Percentiles rank a stretch among this genome's conserved stretches.
Evolutionary conservation across 169 alveolate genomes (phyloP).

Genomic region (Toxoplasma gondii): DNA sequence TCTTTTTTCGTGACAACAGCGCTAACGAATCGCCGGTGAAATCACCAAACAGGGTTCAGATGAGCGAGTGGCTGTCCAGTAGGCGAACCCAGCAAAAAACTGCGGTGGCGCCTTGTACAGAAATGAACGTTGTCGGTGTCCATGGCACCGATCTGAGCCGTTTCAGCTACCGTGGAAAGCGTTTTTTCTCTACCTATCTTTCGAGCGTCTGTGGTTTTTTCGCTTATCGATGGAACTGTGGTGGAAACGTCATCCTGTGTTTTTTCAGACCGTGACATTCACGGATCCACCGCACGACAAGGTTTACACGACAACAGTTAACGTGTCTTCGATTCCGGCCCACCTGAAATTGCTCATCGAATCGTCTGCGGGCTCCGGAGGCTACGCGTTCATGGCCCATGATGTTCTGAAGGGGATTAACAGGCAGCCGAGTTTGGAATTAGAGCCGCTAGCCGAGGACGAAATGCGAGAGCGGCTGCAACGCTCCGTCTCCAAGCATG

Average conservation of each 20-base stretch:
- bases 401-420: neutral
- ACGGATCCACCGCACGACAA: neutral
- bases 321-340: neutral
- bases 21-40: too few species aligned
- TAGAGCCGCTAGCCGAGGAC: neutral
- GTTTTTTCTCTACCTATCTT: too few species aligned
- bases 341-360: neutral
- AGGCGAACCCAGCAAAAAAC: too few species aligned
- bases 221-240: too few species aligned
- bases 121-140: too few species aligned
- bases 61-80: too few species aligned
- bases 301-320: neutral
- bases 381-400: neutral
- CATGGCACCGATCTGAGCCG: too few species aligned
- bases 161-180: too few species aligned
- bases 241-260: neutral
- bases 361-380: constrained; percentile 17
- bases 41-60: too few species aligned
- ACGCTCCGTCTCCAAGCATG: constrained; percentile 5
- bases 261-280: neutral
- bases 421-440: neutral
- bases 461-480: neutral
- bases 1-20: too few species aligned
- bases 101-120: too few species aligned
- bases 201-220: too few species aligned